A percentile compares a stretch with the other conserved stretches of the same genome.
phyloP scores from a whole-genome alignment of 2,329 filamentous ascomycete genomes.

The Mycosphaerella sp. region DNA sequence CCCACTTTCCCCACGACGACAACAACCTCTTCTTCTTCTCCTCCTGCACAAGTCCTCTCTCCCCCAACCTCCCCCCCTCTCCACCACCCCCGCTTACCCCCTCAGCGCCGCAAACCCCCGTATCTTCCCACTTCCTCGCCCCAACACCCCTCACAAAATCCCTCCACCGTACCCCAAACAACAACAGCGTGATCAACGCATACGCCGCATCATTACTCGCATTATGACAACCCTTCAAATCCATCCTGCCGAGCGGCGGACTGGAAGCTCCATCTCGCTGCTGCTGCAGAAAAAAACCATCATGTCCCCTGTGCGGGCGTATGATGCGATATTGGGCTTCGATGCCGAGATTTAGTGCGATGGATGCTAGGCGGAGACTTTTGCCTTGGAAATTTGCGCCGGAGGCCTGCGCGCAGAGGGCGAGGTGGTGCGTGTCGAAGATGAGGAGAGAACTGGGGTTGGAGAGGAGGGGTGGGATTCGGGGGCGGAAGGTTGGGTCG shows the following conservation, averaged over 20 bases:
- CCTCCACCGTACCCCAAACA: conserved; percentile 7
- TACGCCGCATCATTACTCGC: conserved; percentile 15
- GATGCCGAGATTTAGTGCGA: conserved; percentile 7
- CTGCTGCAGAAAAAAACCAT: no score
- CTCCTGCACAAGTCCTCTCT: no score
- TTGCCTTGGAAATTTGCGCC: neutral
- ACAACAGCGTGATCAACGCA: conserved; percentile 7
- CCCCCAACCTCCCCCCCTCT: no score
- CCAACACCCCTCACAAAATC: neutral
- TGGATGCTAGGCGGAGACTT: neutral
- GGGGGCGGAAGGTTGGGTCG: neutral
- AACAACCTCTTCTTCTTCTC: no score
- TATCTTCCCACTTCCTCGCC: no score
- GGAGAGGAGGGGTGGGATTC: neutral
- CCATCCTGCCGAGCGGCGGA: neutral
- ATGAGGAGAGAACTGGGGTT: neutral
- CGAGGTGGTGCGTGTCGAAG: conserved; percentile 4
- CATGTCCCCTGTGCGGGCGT: no score
- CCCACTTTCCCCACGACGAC: no score
- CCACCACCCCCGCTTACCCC: no score
- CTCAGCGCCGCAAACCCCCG: no score
- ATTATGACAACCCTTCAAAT: conserved; percentile 6
- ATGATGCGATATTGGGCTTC: conserved; percentile 5
- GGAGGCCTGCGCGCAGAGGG: neutral
- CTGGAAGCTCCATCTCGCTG: no score